Base-by-base conservation (phyloP, 345 rosid genomes). In the Eucalyptus regnans region DNA sequence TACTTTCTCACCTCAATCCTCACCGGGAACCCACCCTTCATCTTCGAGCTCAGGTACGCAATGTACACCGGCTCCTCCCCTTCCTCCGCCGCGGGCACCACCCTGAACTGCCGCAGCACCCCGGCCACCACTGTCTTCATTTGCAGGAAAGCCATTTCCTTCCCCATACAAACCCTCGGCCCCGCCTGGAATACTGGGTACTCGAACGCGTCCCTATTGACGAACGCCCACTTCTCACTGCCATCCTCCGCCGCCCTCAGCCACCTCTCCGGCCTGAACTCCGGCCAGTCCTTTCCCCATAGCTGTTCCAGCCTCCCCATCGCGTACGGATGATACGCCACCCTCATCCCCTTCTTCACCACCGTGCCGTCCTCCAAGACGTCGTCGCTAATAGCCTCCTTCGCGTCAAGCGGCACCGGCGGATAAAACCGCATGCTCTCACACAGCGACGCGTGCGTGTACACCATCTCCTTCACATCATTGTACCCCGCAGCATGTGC, bases 21-120 rank as follows among this genome's bases (percentile, higher is more conserved):
- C 48, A 88, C 95, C 2, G 93, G 93, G 87, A 96, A 93, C 2
- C 99, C 96, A 16, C 93, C 96, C 86, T 92, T 71, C 91, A 95
- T 96, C 80, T 95, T 94, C 9, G 94, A 84, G 27, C 94, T 96
- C 48, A 89, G 50, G 86, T 20, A 89, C 58, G 86, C 1, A 44
- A 86, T 23, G 86, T 51, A 89, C 16, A 56, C 18, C 4, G 90
- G 90, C 76, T 89, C 90, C 51, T 84, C 54, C 43, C 56, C 81
- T 4, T 91, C 90, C 51, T 37, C 89, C 85, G 41, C 81, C 56
- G 91, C 89, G 7, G 95, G 94, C 33, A 96, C 93, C 41, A 95
- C 90, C 89, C 88, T 91, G 91, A 93, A 95, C 88, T 90, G 89
- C 50, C 90, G 27, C 22, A 95, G 16, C 58, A 95, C 89, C 9